Evolutionary conservation across 805 yeast species (phyloP), one percentile per base, ranked within the genome.

Genomic region (Metschnikowia aberdeeniae): DNA sequence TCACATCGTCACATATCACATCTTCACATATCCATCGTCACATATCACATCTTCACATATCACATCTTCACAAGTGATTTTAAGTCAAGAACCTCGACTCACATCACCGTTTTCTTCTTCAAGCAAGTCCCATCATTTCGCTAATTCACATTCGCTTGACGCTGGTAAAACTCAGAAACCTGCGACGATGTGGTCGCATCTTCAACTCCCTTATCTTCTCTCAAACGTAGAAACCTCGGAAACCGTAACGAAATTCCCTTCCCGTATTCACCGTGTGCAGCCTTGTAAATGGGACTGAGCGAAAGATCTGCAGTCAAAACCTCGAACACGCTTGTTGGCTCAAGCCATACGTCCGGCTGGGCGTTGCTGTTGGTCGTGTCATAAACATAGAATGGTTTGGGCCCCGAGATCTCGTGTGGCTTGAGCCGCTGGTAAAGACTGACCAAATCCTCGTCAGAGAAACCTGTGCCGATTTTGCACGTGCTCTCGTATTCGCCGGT

Each of bases 401-500:
- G 85, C n/a, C 62, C 68, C 0, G 67, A 58, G 11, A 80, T 76
- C 43, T 81, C 93, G 0, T 89, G 80, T 3, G 87, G 83, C 34
- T 82, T 79, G 46, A 93, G 72, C 40, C 72, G 72, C 22, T 75
- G 77, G 56, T 82, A 73, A 28, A 93, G 62, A 24, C 66, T 66
- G 30, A 79, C 80, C 46, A 93, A 72, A 58, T 82, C 77, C 52
- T 84, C 97, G 53, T 93, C 99, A 34, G 89, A 80, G 60, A 93
- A 93, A 0, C 99, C 99, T 0, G 99, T 93, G 39, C 99, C 99
- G 44, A 95, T 90, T 63, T 93, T 93, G 69, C 99, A 93, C 34
- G 95, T 84, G 0, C 97, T 86, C 64, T 93, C 98, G 61, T 78
- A 89, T 58, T 90, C 97, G 19, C 95, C 98, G 0, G 89, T 78